These are phyloP conservation scores for Sporothrix humicola DNA, from an alignment of 2,329 filamentous ascomycete genomes.

Conservation along the genomic window DNA sequence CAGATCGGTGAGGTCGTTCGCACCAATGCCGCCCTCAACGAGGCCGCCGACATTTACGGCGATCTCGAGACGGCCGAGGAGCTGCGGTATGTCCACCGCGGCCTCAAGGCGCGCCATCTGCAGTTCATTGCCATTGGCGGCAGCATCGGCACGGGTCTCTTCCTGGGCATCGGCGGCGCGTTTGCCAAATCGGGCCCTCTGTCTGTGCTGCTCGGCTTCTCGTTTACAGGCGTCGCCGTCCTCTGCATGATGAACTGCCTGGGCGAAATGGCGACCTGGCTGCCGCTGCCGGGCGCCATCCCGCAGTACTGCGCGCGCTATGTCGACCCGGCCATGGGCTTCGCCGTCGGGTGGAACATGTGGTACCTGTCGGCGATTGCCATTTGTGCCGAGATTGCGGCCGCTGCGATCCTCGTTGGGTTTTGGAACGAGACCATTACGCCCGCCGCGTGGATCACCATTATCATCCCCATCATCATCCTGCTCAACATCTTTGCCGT, in stretches of 20 bases:
- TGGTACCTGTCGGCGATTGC: constrained; percentile 49
- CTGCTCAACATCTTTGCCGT: constrained; percentile 45
- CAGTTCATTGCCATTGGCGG: constrained; percentile 55
- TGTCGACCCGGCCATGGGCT: constrained; percentile 53
- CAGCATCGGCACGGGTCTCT: constrained; percentile 54
- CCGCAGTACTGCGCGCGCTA: constrained; percentile 54
- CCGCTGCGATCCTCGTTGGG: constrained; percentile 46
- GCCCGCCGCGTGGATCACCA: constrained; percentile 54
- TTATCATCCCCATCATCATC: constrained; percentile 46
- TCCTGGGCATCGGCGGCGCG: constrained; percentile 53
- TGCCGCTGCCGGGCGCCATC: constrained; percentile 60
- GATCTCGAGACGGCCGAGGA: constrained; percentile 2
- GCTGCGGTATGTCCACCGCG: neutral
- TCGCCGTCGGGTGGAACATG: constrained; percentile 58
- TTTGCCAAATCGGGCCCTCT: constrained; percentile 51
- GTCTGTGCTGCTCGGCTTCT: constrained; percentile 50
- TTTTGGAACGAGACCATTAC: constrained; percentile 55
- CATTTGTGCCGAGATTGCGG: neutral
- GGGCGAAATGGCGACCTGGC: constrained; percentile 66
- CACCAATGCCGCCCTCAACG: neutral
- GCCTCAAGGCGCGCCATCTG: constrained; percentile 51
- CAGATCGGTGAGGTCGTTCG: neutral
- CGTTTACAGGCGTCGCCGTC: constrained; percentile 52
- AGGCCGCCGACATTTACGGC: neutral
- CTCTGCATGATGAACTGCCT: constrained; percentile 51